Conservation (phyloP, 495 filamentous ascomycete species). For the Aspergillus cavernicola region DNA sequence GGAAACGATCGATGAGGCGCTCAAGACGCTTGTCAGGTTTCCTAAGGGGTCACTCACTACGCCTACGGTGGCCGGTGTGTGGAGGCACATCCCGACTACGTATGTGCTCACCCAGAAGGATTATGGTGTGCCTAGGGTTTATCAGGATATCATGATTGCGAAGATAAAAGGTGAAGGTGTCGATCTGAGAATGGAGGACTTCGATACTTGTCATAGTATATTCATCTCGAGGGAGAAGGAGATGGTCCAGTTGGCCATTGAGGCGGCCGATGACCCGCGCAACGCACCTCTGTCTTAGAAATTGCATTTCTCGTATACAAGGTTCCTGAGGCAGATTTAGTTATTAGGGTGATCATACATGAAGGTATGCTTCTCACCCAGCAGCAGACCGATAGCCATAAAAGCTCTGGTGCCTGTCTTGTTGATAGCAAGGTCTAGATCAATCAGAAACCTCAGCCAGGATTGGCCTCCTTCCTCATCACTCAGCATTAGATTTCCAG, state of each 20-base stretch:
- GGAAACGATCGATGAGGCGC: neutral
- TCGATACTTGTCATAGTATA: neutral
- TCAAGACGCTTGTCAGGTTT: conserved; percentile 23
- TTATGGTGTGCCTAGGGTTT: conserved; percentile 25
- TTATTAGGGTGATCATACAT: neutral
- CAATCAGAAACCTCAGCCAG: conserved; percentile 30
- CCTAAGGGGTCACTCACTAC: conserved; percentile 26
- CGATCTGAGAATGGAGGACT: conserved; percentile 21
- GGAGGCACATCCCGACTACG: conserved; percentile 4
- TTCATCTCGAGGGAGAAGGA: neutral
- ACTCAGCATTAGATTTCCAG: conserved; percentile 33
- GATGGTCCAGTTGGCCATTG: neutral
- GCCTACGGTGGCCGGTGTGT: conserved; percentile 10
- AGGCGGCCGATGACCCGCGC: neutral
- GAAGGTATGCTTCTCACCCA: neutral
- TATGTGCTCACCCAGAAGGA: conserved; percentile 35
- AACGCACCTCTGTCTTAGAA: too few species aligned
- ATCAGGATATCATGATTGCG: conserved; percentile 36
- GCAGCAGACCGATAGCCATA: neutral
- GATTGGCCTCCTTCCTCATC: conserved; percentile 30
- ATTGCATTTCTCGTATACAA: too few species aligned
- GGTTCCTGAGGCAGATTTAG: too few species aligned
- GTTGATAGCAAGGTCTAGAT: conserved; percentile 30
- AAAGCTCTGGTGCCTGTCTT: conserved; percentile 21
- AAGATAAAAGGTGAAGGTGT: conserved; percentile 22